Conservation (phyloP, 345 rosid species). For the Ceriops zippeliana region DNA sequence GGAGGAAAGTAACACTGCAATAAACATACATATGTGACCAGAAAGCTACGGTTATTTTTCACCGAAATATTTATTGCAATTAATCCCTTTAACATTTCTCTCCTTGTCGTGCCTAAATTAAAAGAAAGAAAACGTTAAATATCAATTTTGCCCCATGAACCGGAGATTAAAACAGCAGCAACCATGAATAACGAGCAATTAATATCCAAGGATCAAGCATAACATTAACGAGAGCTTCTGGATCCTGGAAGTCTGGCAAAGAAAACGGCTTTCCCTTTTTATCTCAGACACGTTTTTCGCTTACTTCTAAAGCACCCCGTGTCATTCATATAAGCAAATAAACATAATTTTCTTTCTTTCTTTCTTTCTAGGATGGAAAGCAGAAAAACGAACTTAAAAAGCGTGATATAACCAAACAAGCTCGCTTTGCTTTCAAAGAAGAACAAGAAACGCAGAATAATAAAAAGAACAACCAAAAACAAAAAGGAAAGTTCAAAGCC, state of each 20-base stretch:
- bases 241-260: not conserved
- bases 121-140: not conserved
- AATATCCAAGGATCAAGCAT: constrained; percentile 2
- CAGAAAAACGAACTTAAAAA: not conserved
- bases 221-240: constrained; percentile 6
- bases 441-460: not conserved
- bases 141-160: not conserved
- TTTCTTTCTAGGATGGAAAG: too few relatives aligned
- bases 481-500: too few relatives aligned
- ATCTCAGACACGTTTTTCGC: too few relatives aligned
- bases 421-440: not conserved
- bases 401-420: not conserved
- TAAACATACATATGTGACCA: constrained; percentile 20
- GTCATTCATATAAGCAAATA: too few relatives aligned
- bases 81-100: not conserved
- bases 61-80: not conserved
- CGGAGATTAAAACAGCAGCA: not conserved
- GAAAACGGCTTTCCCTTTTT: not conserved
- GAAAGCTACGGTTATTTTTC: constrained; percentile 2
- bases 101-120: not conserved
- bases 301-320: too few relatives aligned
- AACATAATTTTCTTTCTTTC: too few relatives aligned
- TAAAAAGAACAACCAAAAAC: not conserved
- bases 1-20: constrained; percentile 55
- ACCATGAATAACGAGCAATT: not conserved